These are phyloP conservation scores for Alternaria solani DNA, from an alignment of 2,329 filamentous ascomycete species.

Conservation along the genomic window DNA sequence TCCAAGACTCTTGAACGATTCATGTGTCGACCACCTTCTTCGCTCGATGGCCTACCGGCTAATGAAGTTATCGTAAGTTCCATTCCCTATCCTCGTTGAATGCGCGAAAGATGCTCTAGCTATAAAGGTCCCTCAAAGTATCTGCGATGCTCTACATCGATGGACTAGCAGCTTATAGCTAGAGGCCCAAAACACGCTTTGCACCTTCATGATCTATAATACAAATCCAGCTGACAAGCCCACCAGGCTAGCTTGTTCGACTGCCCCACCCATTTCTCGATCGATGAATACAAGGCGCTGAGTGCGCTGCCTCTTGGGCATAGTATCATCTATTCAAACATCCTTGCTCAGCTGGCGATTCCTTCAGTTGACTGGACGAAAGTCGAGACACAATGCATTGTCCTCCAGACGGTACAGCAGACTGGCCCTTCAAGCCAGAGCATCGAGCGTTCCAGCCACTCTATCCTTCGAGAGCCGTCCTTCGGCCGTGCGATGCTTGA, in stretches of 20 bases:
- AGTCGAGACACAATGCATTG: conserved; percentile 56
- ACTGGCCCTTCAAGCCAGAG: conserved; percentile 48
- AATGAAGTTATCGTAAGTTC: conserved; percentile 62
- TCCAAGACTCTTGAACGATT: conserved; percentile 53
- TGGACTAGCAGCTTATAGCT: neutral
- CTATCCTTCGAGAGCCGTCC: conserved; percentile 40
- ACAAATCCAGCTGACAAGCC: neutral
- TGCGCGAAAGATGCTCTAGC: neutral
- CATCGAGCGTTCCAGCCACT: conserved; percentile 49
- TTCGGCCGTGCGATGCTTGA: conserved; percentile 42
- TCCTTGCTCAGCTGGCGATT: conserved; percentile 47
- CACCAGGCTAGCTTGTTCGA: conserved; percentile 23
- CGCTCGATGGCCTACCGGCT: conserved; percentile 42
- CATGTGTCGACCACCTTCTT: conserved; percentile 44
- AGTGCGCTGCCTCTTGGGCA: conserved; percentile 58
- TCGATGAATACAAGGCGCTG: conserved; percentile 66
- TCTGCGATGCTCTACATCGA: neutral
- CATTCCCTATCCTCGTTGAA: conserved; percentile 40
- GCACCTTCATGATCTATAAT: neutral
- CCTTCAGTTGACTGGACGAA: conserved; percentile 53
- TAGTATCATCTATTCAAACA: conserved; percentile 38
- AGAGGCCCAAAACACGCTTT: neutral
- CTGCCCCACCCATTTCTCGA: conserved; percentile 59
- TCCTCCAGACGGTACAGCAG: conserved; percentile 62
- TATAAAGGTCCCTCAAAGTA: neutral